phyloP scores from a whole-genome alignment of 306 rosid species.

The Quercus robur region DNA sequence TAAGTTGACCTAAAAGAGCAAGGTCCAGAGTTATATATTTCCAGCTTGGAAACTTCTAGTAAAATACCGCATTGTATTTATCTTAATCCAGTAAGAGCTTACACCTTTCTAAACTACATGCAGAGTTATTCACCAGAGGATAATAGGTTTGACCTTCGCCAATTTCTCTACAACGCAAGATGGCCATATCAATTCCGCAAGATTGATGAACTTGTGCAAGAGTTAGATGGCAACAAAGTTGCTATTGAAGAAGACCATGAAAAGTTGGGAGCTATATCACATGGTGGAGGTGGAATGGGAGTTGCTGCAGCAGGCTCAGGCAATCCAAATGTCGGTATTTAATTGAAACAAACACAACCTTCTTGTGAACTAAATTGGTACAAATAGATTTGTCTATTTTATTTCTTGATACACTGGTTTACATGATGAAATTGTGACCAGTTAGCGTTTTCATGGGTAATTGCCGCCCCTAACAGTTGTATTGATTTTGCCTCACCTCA shows the following conservation, averaged over 20 bases:
- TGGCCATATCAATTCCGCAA: constrained; percentile 91
- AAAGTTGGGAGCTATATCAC: constrained; percentile 29
- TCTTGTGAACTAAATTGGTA: background rate
- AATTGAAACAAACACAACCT: background rate
- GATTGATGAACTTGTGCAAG: constrained; percentile 75
- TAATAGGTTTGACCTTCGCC: constrained; percentile 87
- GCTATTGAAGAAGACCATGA: constrained; percentile 42
- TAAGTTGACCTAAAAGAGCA: constrained; percentile 13
- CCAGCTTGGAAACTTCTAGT: background rate
- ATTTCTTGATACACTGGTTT: background rate
- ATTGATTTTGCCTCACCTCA: background rate
- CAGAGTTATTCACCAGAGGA: constrained; percentile 99
- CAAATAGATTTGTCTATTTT: background rate
- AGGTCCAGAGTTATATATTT: background rate
- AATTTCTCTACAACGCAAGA: constrained; percentile 78
- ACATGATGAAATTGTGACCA: background rate
- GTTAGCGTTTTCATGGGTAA: background rate
- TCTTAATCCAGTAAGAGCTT: background rate
- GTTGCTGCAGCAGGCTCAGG: constrained; percentile 94
- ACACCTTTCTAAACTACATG: background rate
- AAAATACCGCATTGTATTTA: background rate
- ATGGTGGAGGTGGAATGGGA: constrained; percentile 79
- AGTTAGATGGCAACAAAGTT: constrained; percentile 49
- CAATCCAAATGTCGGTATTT: constrained; percentile 79
- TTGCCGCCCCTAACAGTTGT: background rate